Conservation (phyloP, 345 rosid species). For the Melastoma malabathricum region DNA sequence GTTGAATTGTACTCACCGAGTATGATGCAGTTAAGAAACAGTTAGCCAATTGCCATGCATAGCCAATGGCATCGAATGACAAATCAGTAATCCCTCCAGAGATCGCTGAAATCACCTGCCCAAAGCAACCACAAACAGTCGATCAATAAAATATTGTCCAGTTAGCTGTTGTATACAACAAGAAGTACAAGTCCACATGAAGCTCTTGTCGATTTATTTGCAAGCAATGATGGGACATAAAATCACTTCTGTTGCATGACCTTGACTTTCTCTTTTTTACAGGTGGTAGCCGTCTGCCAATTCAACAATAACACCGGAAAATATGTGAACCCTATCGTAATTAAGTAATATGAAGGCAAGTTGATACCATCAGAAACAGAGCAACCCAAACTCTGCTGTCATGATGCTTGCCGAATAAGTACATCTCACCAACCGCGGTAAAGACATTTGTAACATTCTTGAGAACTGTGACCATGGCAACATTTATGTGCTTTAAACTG, state of each 20-base stretch:
- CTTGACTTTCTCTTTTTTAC: not conserved
- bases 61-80: constrained; percentile 80
- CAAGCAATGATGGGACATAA: no score
- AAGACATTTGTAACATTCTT: constrained; percentile 97
- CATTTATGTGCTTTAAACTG: constrained; percentile 93
- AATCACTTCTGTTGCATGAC: no score
- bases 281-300: constrained; percentile 5
- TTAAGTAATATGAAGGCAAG: not conserved
- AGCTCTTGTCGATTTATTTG: no score
- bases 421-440: constrained; percentile 97
- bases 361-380: constrained; percentile 81
- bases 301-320: not conserved
- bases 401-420: constrained; percentile 77
- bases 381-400: constrained; percentile 95
- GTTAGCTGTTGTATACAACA: no score
- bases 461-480: constrained; percentile 97
- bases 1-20: constrained; percentile 48
- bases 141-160: no score
- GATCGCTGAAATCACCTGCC: constrained; percentile 82
- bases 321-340: not conserved
- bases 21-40: constrained; percentile 92
- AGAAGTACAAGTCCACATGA: no score
- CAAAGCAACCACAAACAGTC: no score
- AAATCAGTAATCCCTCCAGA: constrained; percentile 96
- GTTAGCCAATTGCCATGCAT: constrained; percentile 82